These are phyloP conservation scores for Neoscytalidium dimidiatum DNA, from an alignment of 2,329 filamentous ascomycete genomes.

Conservation along the genomic window DNA sequence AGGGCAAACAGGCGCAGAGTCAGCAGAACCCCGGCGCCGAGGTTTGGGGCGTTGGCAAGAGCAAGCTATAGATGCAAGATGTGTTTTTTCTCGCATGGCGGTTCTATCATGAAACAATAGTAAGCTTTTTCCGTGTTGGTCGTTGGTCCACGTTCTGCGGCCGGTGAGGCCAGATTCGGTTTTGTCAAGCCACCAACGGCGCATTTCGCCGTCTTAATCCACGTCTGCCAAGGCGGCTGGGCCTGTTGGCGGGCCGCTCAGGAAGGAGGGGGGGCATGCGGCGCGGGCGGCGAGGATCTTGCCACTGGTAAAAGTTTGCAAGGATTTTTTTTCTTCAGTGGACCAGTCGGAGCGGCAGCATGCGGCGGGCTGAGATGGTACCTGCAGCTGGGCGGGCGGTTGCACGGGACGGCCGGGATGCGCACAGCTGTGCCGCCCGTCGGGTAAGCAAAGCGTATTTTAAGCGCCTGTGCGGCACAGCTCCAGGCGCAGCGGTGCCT, in stretches of 20 bases:
- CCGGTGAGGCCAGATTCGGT: neutral
- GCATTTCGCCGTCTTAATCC: neutral
- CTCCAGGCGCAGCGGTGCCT: neutral
- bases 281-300: neutral
- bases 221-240: neutral
- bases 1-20: slow-evolving; percentile 22
- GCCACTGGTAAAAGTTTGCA: neutral
- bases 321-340: neutral
- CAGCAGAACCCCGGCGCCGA: slow-evolving; percentile 43
- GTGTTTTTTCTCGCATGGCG: neutral
- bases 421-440: neutral
- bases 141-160: neutral
- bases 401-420: neutral
- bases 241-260: neutral
- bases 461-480: slow-evolving; percentile 3
- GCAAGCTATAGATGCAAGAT: slow-evolving; percentile 35
- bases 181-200: slow-evolving; percentile 3
- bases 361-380: neutral
- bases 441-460: neutral
- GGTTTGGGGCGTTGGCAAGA: slow-evolving; percentile 46
- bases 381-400: slow-evolving; percentile 1
- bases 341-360: neutral
- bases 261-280: neutral
- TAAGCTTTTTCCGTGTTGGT: slow-evolving; percentile 1
- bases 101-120: slow-evolving; percentile 6